Base-by-base conservation (phyloP, 441 rosid genomes). In the Adansonia grandidieri region DNA sequence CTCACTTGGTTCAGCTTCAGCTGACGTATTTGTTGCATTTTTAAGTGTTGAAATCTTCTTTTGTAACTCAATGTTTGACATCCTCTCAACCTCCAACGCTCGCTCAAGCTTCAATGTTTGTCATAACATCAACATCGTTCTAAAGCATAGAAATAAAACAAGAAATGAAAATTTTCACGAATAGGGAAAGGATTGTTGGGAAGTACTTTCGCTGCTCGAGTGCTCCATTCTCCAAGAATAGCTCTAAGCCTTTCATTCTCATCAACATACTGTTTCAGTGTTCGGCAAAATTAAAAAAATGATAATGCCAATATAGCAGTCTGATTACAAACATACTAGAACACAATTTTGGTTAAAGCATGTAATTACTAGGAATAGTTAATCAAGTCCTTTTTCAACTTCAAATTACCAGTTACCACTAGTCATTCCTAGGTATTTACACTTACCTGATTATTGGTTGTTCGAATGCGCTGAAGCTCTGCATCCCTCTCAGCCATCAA, bases 401-500 rank as follows among this genome's bases (percentile, higher is more conserved):
- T 4, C 19, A 58, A 58, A 19, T 58, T 17, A 56, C 22, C 61
- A 6, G 22, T 24, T 24, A 24, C 7, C 6, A 9, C 28, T 24
- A 24, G 28, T 22, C n/a, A 22, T 50, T 70, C 9, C 19, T 13
- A 22, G 44, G 73, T 48, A 32, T 48, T 69, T 69, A 40, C 19
- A 47, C 42, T 69, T 82, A 93, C 99, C 97, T 94, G 96, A 65
- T 86, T 89, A 84, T 96, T 96, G 76, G 93, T 92, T 71, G 84
- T 86, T 58, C 92, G 96, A 70, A 96, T 87, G 10, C 81, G 86
- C 81, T 90, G 98, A 74, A 94, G 84, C 86, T 96, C 99, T 79
- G 92, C 85, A 76, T 96, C 97, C 81, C 93, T 92, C 84, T 92
- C 98, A 28, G 93, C 93, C 80, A 96, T 92, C 81, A 94, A 79